Conservation (phyloP, 2,329 filamentous ascomycete species). For the Aspergillus fructus region DNA sequence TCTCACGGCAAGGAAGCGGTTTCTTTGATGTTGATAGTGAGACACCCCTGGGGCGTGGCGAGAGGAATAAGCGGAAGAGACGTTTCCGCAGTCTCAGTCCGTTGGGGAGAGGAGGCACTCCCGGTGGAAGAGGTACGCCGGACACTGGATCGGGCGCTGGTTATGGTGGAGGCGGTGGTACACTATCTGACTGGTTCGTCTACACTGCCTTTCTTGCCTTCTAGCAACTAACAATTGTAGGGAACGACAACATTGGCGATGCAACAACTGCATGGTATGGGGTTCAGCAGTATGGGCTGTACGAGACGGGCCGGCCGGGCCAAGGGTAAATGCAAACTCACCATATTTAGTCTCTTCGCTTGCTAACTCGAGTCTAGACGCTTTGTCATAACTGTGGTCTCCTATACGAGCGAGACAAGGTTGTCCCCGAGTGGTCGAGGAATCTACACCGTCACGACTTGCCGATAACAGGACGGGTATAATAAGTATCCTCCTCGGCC, state of each 20-base stretch:
- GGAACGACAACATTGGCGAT: constrained; percentile 83
- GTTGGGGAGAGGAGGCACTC: constrained; percentile 65
- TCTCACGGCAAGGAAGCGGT: constrained; percentile 59
- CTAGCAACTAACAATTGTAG: constrained; percentile 32
- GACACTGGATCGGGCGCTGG: constrained; percentile 63
- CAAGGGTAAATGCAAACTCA: constrained; percentile 62
- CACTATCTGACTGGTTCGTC: constrained; percentile 63
- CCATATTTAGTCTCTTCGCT: neutral
- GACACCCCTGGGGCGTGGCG: constrained; percentile 85
- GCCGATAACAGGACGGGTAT: constrained; percentile 32
- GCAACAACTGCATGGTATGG: constrained; percentile 82
- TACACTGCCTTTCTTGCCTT: neutral
- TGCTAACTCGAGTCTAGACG: constrained; percentile 53
- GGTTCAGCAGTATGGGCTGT: constrained; percentile 93
- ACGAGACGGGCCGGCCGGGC: constrained; percentile 80
- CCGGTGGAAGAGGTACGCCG: constrained; percentile 73
- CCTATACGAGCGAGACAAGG: constrained; percentile 81
- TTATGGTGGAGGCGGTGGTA: constrained; percentile 65
- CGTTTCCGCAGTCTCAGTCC: constrained; percentile 88
- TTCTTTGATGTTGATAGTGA: constrained; percentile 64
- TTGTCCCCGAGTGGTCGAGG: constrained; percentile 74
- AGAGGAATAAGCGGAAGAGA: constrained; percentile 92
- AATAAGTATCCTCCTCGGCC: neutral
- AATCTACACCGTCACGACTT: constrained; percentile 60
- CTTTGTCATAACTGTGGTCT: constrained; percentile 93